phyloP scores from a whole-genome alignment of 345 rosid genomes.

The Eutrema yunnanense region DNA sequence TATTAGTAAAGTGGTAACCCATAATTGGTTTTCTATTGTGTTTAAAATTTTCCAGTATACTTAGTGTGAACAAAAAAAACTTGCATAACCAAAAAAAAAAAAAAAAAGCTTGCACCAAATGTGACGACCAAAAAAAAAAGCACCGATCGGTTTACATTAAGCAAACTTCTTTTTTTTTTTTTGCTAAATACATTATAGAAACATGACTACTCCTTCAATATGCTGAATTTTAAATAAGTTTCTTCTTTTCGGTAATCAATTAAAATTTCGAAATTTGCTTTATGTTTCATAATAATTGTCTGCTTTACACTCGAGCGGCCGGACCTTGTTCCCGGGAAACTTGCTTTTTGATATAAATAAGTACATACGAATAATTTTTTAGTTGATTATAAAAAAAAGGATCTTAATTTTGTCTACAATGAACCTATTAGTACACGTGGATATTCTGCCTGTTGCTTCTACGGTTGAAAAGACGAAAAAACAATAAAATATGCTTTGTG shows the following conservation, averaged over 20 bases:
- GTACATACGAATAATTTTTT: slow-evolving; percentile 11
- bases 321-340: slow-evolving; percentile 33
- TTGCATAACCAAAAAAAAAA: background rate
- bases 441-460: slow-evolving; percentile 13
- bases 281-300: slow-evolving; percentile 21
- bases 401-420: slow-evolving; percentile 5
- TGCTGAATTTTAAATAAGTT: background rate
- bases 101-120: background rate
- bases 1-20: too few relatives aligned
- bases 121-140: background rate
- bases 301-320: slow-evolving; percentile 36
- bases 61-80: background rate
- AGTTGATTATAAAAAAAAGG: background rate
- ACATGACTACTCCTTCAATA: background rate
- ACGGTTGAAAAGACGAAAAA: background rate
- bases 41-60: background rate
- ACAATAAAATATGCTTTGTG: background rate
- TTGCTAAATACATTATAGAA: background rate
- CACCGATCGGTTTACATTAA: background rate
- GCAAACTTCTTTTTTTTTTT: background rate
- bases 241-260: slow-evolving; percentile 1
- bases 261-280: slow-evolving; percentile 12
- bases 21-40: background rate
- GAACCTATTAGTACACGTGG: slow-evolving; percentile 27
- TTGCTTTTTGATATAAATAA: slow-evolving; percentile 15